Evolutionary conservation across 768 basidiomycete genomes (phyloP).

Genomic region (Hygrophorus pudorinus): DNA sequence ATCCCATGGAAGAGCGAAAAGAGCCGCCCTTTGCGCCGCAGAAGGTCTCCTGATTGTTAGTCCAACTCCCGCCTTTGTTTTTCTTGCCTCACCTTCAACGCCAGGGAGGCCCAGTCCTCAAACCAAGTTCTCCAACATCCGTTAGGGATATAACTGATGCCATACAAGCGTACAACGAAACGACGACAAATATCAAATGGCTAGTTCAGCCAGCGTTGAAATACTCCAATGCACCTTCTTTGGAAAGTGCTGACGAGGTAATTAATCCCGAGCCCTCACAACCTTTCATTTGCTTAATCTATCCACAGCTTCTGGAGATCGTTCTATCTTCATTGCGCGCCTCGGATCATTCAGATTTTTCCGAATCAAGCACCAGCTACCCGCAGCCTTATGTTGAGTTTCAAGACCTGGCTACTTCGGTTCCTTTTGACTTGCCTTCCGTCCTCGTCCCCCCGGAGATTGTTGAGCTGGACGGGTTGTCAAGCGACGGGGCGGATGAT

Average conservation of each 20-base stretch:
- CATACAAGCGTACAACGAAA: conserved; percentile 63
- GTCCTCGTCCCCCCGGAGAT: conserved; percentile 84
- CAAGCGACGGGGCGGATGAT: conserved; percentile 61
- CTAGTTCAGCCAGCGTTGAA: conserved; percentile 54
- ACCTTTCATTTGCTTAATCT: neutral
- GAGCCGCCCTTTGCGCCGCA: conserved; percentile 70
- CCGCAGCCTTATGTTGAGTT: conserved; percentile 56
- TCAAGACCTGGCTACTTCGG: conserved; percentile 29
- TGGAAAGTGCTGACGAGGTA: conserved; percentile 58
- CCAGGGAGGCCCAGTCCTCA: conserved; percentile 62
- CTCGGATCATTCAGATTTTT: conserved; percentile 53
- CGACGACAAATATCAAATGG: conserved; percentile 45
- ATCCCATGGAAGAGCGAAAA: conserved; percentile 74
- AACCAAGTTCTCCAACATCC: conserved; percentile 46
- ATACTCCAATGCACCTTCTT: conserved; percentile 29
- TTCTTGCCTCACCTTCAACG: neutral
- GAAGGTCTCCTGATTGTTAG: conserved; percentile 72
- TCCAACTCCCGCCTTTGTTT: neutral
- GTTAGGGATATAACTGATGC: conserved; percentile 60
- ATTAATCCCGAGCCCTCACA: conserved; percentile 5
- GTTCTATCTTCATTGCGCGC: conserved; percentile 52
- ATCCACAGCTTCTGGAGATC: conserved; percentile 59
- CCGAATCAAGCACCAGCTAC: conserved; percentile 43
- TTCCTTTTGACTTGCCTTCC: conserved; percentile 60
- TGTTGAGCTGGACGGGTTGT: conserved; percentile 67